These are phyloP conservation scores for Trichosporon sp. DNA, from an alignment of 1,284 basidiomycete species.

Conservation along the genomic window DNA sequence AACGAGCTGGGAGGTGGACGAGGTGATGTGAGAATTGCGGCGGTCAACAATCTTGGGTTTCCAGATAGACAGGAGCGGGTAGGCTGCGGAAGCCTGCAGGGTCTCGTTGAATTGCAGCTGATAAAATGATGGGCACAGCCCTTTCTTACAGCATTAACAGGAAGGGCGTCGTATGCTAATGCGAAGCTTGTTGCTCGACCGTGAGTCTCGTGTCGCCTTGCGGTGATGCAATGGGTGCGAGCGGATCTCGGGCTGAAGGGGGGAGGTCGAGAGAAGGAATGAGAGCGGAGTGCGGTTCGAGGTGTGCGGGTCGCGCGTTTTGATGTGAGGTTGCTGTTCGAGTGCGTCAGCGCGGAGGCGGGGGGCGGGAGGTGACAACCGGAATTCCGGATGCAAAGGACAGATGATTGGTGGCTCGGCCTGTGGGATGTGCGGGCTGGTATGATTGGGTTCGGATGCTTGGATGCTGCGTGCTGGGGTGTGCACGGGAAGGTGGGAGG, in stretches of 20 bases:
- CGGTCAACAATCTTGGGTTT: slow-evolving; percentile 5
- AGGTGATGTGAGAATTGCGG: slow-evolving; percentile 4
- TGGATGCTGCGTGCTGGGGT: background rate
- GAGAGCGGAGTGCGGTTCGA: background rate
- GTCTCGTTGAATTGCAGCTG: background rate
- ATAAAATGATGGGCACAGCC: background rate
- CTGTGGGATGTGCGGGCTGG: background rate
- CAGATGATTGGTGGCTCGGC: background rate
- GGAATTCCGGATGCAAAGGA: slow-evolving; percentile 1
- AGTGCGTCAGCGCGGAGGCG: background rate
- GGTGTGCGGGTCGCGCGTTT: background rate
- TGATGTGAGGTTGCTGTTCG: background rate
- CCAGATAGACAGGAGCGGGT: background rate
- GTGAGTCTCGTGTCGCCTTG: background rate
- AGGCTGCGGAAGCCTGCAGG: slow-evolving; percentile 4
- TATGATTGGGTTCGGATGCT: background rate
- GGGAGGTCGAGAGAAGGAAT: background rate
- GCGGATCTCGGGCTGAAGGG: background rate
- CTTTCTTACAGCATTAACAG: background rate
- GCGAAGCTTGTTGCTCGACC: background rate
- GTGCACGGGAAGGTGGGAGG: background rate
- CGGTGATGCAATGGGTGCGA: background rate
- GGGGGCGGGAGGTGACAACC: background rate
- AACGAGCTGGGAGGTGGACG: background rate
- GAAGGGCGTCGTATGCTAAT: background rate